Base-by-base conservation (phyloP, 306 rosid genomes). In the Acacia acuminata region DNA sequence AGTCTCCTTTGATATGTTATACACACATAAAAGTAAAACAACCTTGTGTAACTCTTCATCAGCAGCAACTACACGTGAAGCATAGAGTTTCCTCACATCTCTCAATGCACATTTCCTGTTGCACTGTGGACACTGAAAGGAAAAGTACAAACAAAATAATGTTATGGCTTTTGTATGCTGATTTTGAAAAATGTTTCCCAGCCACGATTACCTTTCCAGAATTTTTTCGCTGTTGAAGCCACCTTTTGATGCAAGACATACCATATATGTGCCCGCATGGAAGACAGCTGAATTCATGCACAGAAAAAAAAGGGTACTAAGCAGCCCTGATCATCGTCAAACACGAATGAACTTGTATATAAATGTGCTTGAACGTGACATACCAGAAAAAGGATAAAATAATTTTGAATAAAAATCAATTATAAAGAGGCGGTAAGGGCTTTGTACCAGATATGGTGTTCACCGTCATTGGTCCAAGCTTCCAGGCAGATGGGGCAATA, bases 261-360 rank as follows among this genome's bases (percentile, higher is more conserved):
- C 98, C 98, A 84, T 87, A 94, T 30, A 94, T 43, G 87, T 94
- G 98, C 66, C 98, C 98, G 76, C 98, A 94, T 77, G 98, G 96
- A 90, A 94, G 98, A 87, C 97, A 94, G 38, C 98, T 94, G 91
- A 81, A 86, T 34, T 38, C 85, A 44, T 51, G 73, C 81, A 71
- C 38, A 58, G 36, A 4, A 4, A 10, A 43, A n/a, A 20, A n/a
- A 22, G 22, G 3, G 15, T 38, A 38, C 42, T 38, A 43, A 70
- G 40, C 55, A 71, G 40, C 58, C 38, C 56, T 44, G n/a, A 71
- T 44, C 58, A 71, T 71, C 22, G n/a, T 44, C 22, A 19, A 44
- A 16, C 12, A 71, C 19, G 20, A 3, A 70, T 43, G 11, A 38
- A 40, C 32, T 69, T 42, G 13, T 0, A 67, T 3, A 38, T 8